phyloP scores from a whole-genome alignment of 495 filamentous ascomycete species.

The Pseudomonodictys pantanalensis region DNA sequence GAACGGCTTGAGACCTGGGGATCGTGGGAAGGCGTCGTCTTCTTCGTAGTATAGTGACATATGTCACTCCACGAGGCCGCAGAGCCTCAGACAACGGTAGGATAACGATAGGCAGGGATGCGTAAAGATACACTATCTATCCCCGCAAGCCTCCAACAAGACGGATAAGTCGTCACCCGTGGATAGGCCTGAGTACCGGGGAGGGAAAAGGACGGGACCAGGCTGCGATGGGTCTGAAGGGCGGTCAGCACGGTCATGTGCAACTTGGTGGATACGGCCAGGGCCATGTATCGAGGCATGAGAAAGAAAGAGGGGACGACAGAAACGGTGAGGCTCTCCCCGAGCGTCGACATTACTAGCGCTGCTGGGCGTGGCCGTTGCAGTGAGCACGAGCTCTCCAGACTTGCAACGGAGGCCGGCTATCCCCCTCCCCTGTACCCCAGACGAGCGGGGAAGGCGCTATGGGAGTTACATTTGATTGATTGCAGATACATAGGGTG shows the following conservation, averaged over 20 bases:
- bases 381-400: too few species aligned
- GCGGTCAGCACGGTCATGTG: slow-evolving; percentile 13
- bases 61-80: slow-evolving; percentile 25
- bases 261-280: neutral
- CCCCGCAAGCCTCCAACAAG: slow-evolving; percentile 11
- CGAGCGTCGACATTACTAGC: too few species aligned
- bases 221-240: slow-evolving; percentile 3
- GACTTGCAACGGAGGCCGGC: too few species aligned
- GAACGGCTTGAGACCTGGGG: slow-evolving; percentile 30
- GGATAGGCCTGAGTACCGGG: too few species aligned
- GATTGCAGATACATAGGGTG: neutral
- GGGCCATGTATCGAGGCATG: neutral
- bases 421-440: too few species aligned
- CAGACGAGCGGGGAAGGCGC: too few species aligned
- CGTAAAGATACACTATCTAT: slow-evolving; percentile 10
- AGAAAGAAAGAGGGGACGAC: neutral
- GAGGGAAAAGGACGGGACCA: neutral
- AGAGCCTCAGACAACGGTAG: slow-evolving; percentile 12
- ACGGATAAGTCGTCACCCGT: neutral
- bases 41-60: slow-evolving; percentile 33
- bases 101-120: slow-evolving; percentile 1
- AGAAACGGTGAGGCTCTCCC: too few species aligned
- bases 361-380: too few species aligned
- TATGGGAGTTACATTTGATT: neutral
- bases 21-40: slow-evolving; percentile 33